Base-by-base conservation (phyloP, 192 early-diverging fungal species). In the Coemansia sp. region DNA sequence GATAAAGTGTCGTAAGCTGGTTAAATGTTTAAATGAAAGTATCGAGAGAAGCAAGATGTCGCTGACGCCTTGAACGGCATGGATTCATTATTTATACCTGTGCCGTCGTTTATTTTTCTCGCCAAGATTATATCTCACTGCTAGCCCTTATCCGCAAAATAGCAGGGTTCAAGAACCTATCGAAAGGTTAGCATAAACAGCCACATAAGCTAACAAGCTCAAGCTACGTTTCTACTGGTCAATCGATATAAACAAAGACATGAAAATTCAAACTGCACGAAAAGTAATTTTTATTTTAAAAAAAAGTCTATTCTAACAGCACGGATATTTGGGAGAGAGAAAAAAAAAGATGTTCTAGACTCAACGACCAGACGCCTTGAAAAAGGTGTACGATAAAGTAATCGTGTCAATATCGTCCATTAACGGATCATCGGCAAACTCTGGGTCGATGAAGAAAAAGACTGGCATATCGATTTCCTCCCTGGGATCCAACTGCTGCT, bases 371-470 rank as follows among this genome's bases (percentile, higher is more conserved):
- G 74, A 67, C 0, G 82, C 71, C 75, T 96, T 95, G 85, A 99
- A 99, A 80, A 99, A 96, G 0, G 96, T 97, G 72, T 99, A 99
- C 41, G 93, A 91, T 46, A 99, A 80, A 2, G 94, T 97, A 52
- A 99, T 92, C 6, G 93, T 91, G 65, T 91, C 88, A 10, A 99
- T 94, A 66, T 97, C 95, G 72, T 93, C 92, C 94, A 96, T 98
- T 67, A 92, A 87, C 29, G 96, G 96, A 85, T 99, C 97, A 42
- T 91, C 86, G 18, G 90, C 88, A 88, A 99, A 95, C 77, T 95
- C 97, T 0, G 97, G 97, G 68, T 99, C 97, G 65, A 99, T 93
- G 73, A 95, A 99, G 79, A 99, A 99, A 67, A 99, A 99, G 15
- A 95, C 92, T 6, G 93, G 93, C 93, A 95, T 95, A 68, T 99